Base-by-base conservation (phyloP, 495 filamentous ascomycete species). In the Pyrenopolyporus hunteri region DNA sequence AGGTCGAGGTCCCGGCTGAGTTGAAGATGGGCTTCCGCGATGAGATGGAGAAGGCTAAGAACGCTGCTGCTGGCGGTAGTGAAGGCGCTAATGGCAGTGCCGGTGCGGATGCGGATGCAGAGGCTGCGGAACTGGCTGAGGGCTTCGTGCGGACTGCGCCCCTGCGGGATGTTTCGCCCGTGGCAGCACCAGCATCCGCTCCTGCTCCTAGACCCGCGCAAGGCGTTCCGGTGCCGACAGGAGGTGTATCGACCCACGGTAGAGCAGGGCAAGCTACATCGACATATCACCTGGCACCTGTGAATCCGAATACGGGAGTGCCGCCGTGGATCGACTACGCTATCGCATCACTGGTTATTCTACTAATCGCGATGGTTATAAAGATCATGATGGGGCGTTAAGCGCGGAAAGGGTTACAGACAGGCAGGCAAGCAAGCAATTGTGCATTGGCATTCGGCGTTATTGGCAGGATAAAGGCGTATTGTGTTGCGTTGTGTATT, bases 281-380 rank as follows among this genome's bases (percentile, higher is more conserved):
- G 9, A 43, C 55, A 13, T 50, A 52, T 32, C 23, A 16, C 20
- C 48, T 33, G 19, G 59, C 50, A 45, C 46, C 19, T 7, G 29
- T 63, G 6, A 64, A 70, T 29, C 68, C 62, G 28, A 69, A 73
- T 48, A 76, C 73, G 14, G 79, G 69, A 31, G 74, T 82, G n/a
- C 75, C 83, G 7, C 67, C 77, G 6, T 87, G 85, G 85, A 67
- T 88, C n/a, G 85, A 88, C 68, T 74, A 80, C 47, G 62, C 81
- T 23, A 88, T 88, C 49, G 76, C 77, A 23, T 78, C 80, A 13
- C 48, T 88, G 19, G 69, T 81, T 1, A 72, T 82, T 3, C 49
- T 81, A 19, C 65, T 88, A 29, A 72, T 78, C 2, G 79, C 82
- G 8, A 78, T 85, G 70, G 51, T 85, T 1, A 26, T 81, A 44